A percentile compares a stretch with the other conserved stretches of the same genome.
Evolutionary conservation across 345 rosid genomes (phyloP).

Genomic region (Gossypium anomalum): DNA sequence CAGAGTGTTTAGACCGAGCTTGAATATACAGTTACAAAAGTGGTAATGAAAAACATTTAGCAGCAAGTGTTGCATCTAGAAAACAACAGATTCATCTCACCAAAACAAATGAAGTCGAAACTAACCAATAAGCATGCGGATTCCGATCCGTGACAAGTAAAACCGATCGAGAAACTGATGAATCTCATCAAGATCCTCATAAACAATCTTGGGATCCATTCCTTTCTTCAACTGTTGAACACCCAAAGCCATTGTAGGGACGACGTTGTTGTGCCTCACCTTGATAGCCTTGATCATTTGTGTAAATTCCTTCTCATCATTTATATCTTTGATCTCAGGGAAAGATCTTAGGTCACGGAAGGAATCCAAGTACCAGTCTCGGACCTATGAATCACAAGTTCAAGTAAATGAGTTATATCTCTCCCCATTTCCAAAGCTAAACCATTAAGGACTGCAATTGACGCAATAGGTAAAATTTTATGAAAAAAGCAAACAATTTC

Average conservation of each 20-base stretch:
- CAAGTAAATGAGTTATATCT: not conserved
- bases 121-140: conserved; percentile 91
- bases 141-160: conserved; percentile 90
- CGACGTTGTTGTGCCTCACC: conserved; percentile 97
- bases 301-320: conserved; percentile 76
- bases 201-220: conserved; percentile 38
- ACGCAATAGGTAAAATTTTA: not conserved
- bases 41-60: not conserved
- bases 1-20: not conserved
- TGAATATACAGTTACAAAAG: not conserved
- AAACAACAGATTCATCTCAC: not conserved
- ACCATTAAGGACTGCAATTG: not conserved
- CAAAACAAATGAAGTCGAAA: conserved; percentile 8
- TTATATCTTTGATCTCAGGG: conserved; percentile 68
- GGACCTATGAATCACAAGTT: conserved; percentile 49
- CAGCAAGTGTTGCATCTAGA: not conserved
- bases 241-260: conserved; percentile 95
- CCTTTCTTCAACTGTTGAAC: conserved; percentile 93
- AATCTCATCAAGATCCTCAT: conserved; percentile 72
- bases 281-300: conserved; percentile 93
- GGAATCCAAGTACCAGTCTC: conserved; percentile 98
- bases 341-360: conserved; percentile 84
- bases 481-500: not conserved
- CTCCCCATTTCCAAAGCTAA: not conserved
- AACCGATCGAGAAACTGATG: conserved; percentile 94